Evolutionary conservation across 1,284 basidiomycete genomes (phyloP).

Genomic region (Sanghuangporus sanghuang): DNA sequence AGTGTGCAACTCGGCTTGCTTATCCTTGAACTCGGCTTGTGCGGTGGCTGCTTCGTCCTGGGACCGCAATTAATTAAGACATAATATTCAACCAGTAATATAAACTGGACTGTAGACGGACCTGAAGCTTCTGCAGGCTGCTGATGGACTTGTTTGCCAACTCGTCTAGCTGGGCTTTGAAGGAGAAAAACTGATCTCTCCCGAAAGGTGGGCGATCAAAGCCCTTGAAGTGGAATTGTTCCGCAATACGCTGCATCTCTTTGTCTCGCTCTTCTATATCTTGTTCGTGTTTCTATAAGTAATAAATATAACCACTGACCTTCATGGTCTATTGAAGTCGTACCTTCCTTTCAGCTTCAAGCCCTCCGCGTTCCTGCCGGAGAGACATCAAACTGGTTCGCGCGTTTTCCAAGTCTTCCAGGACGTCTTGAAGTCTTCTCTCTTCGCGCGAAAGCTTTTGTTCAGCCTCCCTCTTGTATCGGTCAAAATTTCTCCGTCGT

Average conservation of each 20-base stretch:
- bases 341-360: conserved; percentile 64
- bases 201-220: conserved; percentile 64
- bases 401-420: conserved; percentile 55
- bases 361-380: conserved; percentile 53
- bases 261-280: conserved; percentile 73
- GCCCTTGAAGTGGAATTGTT: conserved; percentile 69
- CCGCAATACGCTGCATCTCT: conserved; percentile 66
- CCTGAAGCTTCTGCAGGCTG: conserved; percentile 60
- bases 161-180: conserved; percentile 58
- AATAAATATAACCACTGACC: not conserved
- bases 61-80: not conserved
- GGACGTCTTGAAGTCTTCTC: conserved; percentile 50
- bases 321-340: conserved; percentile 12
- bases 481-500: conserved; percentile 69
- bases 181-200: conserved; percentile 64
- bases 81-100: not conserved
- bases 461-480: conserved; percentile 52
- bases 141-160: conserved; percentile 48
- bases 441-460: conserved; percentile 44
- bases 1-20: conserved; percentile 46
- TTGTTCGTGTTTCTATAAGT: conserved; percentile 50
- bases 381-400: conserved; percentile 52
- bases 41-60: conserved; percentile 48
- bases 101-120: conserved; percentile 24
- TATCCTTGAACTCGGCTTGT: conserved; percentile 55